Evolutionary conservation across 208 protist genomes (phyloP), one percentile per base, ranked within the genome.

Genomic region (Acanthamoeba royreba): DNA sequence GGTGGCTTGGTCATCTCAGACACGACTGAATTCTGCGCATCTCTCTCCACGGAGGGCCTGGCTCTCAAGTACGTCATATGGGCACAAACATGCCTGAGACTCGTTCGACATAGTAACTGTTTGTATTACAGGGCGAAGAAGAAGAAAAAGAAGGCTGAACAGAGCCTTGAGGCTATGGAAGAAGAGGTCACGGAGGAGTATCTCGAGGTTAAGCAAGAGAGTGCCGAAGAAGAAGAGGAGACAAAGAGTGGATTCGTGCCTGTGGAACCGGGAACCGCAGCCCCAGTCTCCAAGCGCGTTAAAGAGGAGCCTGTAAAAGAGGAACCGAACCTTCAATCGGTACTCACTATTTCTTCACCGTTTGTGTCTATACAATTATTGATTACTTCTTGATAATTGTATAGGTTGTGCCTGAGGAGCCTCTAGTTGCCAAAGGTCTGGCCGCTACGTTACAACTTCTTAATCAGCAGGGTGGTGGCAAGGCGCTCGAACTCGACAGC

Each of bases 401-500:
- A 38, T 19, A 77, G 63, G 63, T 83, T 38, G 72, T 83, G 42
- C 72, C 72, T n/a, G 81, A 89, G 53, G 81, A 89, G 81, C 81
- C 81, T 1, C n/a, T 89, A 52, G 81, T 89, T 28, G 81, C 49
- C 81, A 89, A 66, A 17, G 81, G 81, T 33, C 49, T 89, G 2
- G 81, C 81, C 3, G 81, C 81, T 52, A 89, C 81, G 0, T 33
- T 89, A 38, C 81, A 66, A 38, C 81, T 89, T 19, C 81, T 89
- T 52, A 66, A 61, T 38, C 81, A 89, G 35, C 81, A 89, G 53
- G 81, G 81, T 28, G 81, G 46, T 40, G 28, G 28, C 43, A 58
- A 66, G 49, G 17, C 49, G 22, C 81, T 69, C 81, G 81, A 89
- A 33, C 81, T 89, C 81, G 81, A 89, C 28, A 89, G 49, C 81